Percentiles rank a stretch among this genome's conserved stretches.
phyloP scores from a whole-genome alignment of 306 rosid species.

The Acacia melanoxylon region DNA sequence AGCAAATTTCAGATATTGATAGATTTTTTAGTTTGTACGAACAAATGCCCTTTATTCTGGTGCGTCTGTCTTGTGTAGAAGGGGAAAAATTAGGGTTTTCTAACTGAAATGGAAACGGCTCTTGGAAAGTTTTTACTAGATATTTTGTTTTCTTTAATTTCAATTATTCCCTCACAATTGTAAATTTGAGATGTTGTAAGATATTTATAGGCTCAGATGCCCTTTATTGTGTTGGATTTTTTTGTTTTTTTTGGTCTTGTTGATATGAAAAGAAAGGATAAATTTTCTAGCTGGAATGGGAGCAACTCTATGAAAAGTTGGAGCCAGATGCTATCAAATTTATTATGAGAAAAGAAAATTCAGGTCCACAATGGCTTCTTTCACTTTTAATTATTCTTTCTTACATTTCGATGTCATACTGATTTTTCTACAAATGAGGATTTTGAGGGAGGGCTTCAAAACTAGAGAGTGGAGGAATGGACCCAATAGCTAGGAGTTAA shows the following conservation, averaged over 20 bases:
- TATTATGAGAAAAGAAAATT: neutral
- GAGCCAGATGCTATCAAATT: neutral
- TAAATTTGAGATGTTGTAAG: slow-evolving; percentile 1
- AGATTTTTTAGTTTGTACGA: neutral
- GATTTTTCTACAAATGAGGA: neutral
- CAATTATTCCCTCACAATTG: neutral
- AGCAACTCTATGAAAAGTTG: slow-evolving; percentile 3
- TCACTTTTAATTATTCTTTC: neutral
- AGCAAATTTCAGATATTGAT: neutral
- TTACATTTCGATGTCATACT: neutral
- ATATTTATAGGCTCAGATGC: neutral
- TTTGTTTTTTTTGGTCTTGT: neutral
- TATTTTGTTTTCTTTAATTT: neutral
- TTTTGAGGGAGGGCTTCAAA: neutral
- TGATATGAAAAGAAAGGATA: neutral
- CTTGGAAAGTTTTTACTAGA: neutral
- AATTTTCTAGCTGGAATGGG: neutral
- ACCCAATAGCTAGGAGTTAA: neutral
- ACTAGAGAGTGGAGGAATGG: neutral
- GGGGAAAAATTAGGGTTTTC: neutral
- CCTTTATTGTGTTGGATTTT: neutral
- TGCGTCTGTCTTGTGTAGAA: neutral
- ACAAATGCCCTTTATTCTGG: neutral
- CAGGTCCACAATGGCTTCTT: neutral
- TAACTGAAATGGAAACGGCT: neutral